Conservation (phyloP, 1,284 basidiomycete genomes). For the Meira nashicola region DNA sequence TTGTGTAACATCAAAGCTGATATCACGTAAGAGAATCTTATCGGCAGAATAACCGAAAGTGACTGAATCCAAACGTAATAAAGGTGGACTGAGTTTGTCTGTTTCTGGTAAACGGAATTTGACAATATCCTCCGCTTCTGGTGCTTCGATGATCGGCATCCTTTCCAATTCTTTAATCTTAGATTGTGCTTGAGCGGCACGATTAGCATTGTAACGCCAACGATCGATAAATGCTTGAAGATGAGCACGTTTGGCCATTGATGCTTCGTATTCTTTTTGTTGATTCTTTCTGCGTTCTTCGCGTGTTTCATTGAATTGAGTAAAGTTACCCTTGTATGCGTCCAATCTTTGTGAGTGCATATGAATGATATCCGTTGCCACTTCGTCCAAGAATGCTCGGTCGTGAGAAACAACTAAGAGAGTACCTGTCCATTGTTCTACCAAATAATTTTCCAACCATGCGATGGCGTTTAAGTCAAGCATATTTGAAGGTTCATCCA, state of each 20-base stretch:
- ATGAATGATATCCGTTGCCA: slow-evolving; percentile 96
- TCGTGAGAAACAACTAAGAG: slow-evolving; percentile 97
- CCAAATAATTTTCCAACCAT: slow-evolving; percentile 64
- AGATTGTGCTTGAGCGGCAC: slow-evolving; percentile 72
- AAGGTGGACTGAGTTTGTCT: slow-evolving; percentile 85
- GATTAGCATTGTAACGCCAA: slow-evolving; percentile 50
- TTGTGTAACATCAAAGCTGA: slow-evolving; percentile 72
- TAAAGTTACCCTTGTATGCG: slow-evolving; percentile 97
- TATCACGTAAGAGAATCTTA: slow-evolving; percentile 69
- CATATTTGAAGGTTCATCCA: slow-evolving; percentile 78
- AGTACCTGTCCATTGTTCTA: slow-evolving; percentile 76
- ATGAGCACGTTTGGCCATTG: slow-evolving; percentile 89
- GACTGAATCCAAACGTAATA: slow-evolving; percentile 89
- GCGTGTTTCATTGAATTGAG: slow-evolving; percentile 97
- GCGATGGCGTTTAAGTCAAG: slow-evolving; percentile 61
- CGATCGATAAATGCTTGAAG: slow-evolving; percentile 83
- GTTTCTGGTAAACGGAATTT: slow-evolving; percentile 53
- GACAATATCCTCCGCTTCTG: slow-evolving; percentile 80
- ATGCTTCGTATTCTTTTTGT: slow-evolving; percentile 72
- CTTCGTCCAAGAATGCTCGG: slow-evolving; percentile 93
- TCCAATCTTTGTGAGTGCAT: slow-evolving; percentile 91
- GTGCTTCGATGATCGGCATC: slow-evolving; percentile 86
- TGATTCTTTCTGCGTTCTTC: slow-evolving; percentile 87
- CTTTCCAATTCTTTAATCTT: slow-evolving; percentile 99
- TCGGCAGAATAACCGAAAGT: slow-evolving; percentile 84